Percentiles rank a stretch among this genome's conserved stretches.
Conservation (phyloP, 768 basidiomycete species). For the Russula virescens region DNA sequence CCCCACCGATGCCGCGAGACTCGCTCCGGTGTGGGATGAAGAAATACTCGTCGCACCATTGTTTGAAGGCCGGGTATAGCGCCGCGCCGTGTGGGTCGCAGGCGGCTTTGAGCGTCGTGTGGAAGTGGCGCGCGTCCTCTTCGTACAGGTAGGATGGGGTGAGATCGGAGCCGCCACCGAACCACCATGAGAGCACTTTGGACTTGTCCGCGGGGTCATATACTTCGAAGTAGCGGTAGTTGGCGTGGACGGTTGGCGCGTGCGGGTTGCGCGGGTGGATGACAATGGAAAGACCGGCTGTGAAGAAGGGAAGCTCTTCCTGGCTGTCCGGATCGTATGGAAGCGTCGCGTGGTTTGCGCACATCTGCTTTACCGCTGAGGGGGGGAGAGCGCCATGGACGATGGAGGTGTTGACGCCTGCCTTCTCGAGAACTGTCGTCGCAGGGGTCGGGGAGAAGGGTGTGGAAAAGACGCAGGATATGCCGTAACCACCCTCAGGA, state of each 20-base stretch:
- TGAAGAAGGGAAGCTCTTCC: constrained; percentile 82
- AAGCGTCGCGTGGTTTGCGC: constrained; percentile 79
- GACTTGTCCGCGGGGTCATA: constrained; percentile 33
- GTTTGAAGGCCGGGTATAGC: constrained; percentile 78
- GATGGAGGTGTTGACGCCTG: constrained; percentile 90
- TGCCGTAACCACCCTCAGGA: constrained; percentile 66
- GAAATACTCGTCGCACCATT: constrained; percentile 98
- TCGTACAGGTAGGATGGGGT: constrained; percentile 91
- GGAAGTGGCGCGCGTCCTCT: constrained; percentile 85
- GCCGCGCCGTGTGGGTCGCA: constrained; percentile 66
- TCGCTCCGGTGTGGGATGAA: constrained; percentile 84
- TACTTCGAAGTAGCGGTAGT: constrained; percentile 97
- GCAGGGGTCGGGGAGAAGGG: constrained; percentile 29
- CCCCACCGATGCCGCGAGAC: constrained; percentile 83
- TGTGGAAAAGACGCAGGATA: constrained; percentile 75
- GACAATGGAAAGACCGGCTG: constrained; percentile 87
- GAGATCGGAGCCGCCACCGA: constrained; percentile 92
- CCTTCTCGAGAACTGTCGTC: constrained; percentile 78
- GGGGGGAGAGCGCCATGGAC: constrained; percentile 87
- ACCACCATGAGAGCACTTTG: constrained; percentile 90
- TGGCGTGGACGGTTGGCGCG: constrained; percentile 90
- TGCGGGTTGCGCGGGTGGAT: constrained; percentile 92
- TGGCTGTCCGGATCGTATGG: constrained; percentile 54
- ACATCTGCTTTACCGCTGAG: constrained; percentile 89
- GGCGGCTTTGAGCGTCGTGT: constrained; percentile 64